Evolutionary conservation across 148 eudicot genomes (phyloP).

Genomic region (Amaranthus palmeri): DNA sequence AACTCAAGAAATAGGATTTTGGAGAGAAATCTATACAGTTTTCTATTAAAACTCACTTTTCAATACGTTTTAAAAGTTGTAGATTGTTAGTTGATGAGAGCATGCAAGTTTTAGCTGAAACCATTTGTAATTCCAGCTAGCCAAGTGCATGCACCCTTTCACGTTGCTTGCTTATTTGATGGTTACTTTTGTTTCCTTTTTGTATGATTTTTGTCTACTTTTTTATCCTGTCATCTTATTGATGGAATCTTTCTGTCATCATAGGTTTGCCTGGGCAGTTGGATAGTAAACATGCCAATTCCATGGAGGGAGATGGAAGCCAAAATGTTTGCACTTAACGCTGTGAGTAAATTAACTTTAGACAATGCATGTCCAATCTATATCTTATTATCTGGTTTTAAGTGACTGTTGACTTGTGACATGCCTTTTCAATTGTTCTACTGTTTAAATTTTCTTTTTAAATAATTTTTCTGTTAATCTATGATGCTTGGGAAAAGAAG

Average conservation of each 20-base stretch:
- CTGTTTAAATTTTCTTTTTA: too few relatives aligned
- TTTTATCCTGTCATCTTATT: background rate
- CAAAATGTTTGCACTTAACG: conserved; percentile 79
- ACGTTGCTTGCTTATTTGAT: background rate
- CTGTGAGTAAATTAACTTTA: conserved; percentile 45
- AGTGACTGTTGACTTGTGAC: background rate
- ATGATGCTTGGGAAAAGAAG: too few relatives aligned
- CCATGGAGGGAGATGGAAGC: conserved; percentile 93
- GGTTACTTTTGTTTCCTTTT: conserved; percentile 7
- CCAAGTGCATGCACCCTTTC: background rate
- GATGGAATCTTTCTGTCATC: conserved; percentile 8
- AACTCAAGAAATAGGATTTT: too few relatives aligned
- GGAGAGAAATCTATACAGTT: too few relatives aligned
- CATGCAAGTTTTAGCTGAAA: conserved; percentile 6
- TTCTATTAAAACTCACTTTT: too few relatives aligned
- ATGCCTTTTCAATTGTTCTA: background rate
- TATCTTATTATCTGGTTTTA: background rate
- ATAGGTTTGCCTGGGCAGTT: conserved; percentile 66
- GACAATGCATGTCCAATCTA: background rate
- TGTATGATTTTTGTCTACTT: conserved; percentile 14
- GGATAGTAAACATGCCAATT: conserved; percentile 52
- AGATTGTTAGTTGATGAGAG: background rate
- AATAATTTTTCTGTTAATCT: too few relatives aligned
- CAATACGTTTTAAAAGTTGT: background rate
- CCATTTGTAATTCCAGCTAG: background rate